Percentiles rank a stretch among this genome's conserved stretches.
These are phyloP conservation scores for Podospora pseudopauciseta DNA, from an alignment of 495 filamentous ascomycete species.

Conservation along the genomic window DNA sequence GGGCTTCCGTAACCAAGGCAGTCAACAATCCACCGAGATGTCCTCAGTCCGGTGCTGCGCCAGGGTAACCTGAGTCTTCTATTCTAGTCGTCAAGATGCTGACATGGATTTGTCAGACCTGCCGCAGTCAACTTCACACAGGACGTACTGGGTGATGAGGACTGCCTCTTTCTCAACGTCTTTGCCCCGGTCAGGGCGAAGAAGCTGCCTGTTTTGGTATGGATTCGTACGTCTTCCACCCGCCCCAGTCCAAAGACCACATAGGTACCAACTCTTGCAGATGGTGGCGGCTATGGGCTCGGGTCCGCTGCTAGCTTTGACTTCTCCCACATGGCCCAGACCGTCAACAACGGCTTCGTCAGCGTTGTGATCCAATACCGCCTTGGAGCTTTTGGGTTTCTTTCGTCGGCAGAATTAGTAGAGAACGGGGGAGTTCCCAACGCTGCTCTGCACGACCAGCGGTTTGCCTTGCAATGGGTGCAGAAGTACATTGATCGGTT, in stretches of 20 bases:
- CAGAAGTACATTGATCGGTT: constrained; percentile 55
- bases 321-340: not conserved
- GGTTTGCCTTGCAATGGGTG: constrained; percentile 46
- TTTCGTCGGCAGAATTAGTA: constrained; percentile 18
- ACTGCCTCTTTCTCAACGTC: constrained; percentile 39
- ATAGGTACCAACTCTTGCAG: not conserved
- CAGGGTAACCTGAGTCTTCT: not conserved
- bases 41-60: not conserved
- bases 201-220: constrained; percentile 39
- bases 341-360: constrained; percentile 24
- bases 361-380: constrained; percentile 33
- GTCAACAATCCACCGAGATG: not conserved
- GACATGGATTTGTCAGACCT: not conserved
- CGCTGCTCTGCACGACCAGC: constrained; percentile 45
- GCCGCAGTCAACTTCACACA: not conserved
- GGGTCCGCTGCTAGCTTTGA: constrained; percentile 26
- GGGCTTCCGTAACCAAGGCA: not conserved
- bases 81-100: not conserved
- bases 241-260: no score
- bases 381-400: constrained; percentile 29
- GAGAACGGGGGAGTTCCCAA: constrained; percentile 37
- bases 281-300: constrained; percentile 42
- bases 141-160: constrained; percentile 2
- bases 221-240: constrained; percentile 24
- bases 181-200: constrained; percentile 27